Evolutionary conservation across 352 stramenopile species (phyloP), one percentile per base, ranked within the genome.

Genomic region (Blastocystis sp.): DNA sequence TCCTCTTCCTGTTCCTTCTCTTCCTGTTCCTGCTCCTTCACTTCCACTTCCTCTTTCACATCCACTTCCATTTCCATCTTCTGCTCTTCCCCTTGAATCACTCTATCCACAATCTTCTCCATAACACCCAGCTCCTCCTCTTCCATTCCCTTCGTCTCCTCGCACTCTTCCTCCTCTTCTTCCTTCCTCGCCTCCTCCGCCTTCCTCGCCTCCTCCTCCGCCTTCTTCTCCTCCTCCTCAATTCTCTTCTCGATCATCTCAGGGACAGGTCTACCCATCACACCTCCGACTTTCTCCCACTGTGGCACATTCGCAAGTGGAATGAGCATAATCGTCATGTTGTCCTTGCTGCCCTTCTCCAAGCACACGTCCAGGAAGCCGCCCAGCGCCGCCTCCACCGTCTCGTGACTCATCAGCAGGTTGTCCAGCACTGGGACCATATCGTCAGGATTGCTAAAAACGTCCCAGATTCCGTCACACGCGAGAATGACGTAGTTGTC

Each of bases 401-500:
- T 80, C 41, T 81, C 39, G 37, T 71, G 66, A 24, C 45, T 88
- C n/a, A 62, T 9, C n/a, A 89, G 95, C 93, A 89, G 94, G 94
- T 24, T 91, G 91, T 88, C 93, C 94, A 35, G 93, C 91, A 41
- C 94, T 0, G 31, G 24, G 1, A 90, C 59, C 19, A 80, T 82
- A 16, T 91, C 93, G 69, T 96, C 93, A 78, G 67, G 63, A 80
- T 97, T 96, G 59, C 82, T 93, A 94, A 97, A 96, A 60, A 97
- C 95, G 78, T 98, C 95, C 95, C 95, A 97, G 71, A 97, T 96
- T 41, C 95, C 95, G 78, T 98, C 95, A 85, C 95, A 98, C 12
- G 95, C 95, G 41, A 98, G 91, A 19, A 97, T 89, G 1, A 97
- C 90, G 80, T 97, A 97, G 91, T 97, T 94, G 79, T 97, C 94